A percentile compares a stretch with the other conserved stretches of the same genome.
Evolutionary conservation across 176 grass and related monocot genomes (phyloP).

Genomic region (Panicum miliaceum): DNA sequence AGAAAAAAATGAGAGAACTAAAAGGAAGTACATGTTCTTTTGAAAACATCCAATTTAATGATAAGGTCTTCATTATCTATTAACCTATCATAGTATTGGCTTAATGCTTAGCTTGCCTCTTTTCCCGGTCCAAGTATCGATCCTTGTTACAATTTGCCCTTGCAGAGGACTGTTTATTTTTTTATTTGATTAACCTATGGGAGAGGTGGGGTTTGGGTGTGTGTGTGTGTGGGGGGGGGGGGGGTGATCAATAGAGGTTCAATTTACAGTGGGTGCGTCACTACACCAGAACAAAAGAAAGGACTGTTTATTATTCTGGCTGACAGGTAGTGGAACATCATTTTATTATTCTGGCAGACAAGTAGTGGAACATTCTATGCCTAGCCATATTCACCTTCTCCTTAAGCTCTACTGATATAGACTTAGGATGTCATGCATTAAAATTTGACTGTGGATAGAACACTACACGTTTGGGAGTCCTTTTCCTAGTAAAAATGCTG

Average conservation of each 20-base stretch:
- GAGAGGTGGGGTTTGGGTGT: too few relatives aligned
- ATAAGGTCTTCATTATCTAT: background rate
- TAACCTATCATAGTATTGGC: background rate
- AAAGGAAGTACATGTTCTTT: background rate
- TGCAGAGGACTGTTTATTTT: conserved; percentile 13
- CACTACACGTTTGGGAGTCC: background rate
- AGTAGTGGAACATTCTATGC: background rate
- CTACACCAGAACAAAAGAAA: too few relatives aligned
- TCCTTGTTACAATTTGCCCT: conserved; percentile 12
- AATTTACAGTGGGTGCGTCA: too few relatives aligned
- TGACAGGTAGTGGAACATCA: too few relatives aligned
- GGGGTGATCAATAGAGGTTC: too few relatives aligned
- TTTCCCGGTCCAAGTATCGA: background rate
- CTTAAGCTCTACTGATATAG: background rate
- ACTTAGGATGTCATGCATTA: background rate
- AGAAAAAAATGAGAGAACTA: conserved; percentile 3
- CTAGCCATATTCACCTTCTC: background rate
- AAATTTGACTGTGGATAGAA: background rate
- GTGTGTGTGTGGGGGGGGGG: too few relatives aligned
- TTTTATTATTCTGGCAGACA: background rate
- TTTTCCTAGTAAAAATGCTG: conserved; percentile 4
- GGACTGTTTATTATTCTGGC: too few relatives aligned
- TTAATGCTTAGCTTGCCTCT: background rate
- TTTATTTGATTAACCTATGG: too few relatives aligned
- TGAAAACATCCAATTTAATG: conserved; percentile 17